Base-by-base conservation (phyloP, 352 stramenopile species). In the Pythium rhizo-oryzae region DNA sequence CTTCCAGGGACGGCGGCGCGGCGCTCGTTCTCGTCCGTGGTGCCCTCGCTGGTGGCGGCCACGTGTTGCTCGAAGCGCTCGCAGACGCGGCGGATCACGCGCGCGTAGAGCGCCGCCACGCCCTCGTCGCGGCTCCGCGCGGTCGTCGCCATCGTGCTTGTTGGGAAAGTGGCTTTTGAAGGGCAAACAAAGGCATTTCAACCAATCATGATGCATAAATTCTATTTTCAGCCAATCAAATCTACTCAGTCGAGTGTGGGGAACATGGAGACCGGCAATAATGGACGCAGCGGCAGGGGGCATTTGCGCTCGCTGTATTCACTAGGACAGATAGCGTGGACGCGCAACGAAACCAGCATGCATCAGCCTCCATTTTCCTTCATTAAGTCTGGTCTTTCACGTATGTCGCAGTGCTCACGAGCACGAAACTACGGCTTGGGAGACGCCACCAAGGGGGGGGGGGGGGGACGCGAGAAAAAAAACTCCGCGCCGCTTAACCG, bases 1-100 rank as follows among this genome's bases (percentile, higher is more conserved):
- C 13, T 2, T 1, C 49, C 37, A 13, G 51, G 50, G 8, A 24
- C 44, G 23, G 50, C 53, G n/a, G 53, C 30, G 8, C 30, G 33
- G 13, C 46, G 39, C 43, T 49, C 65, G 8, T 15, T 16, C 39
- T 50, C 65, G 58, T 81, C 78, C 68, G 80, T 67, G 41, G 75
- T 71, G 37, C 84, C 59, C 13, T 67, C 49, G 24, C 57, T 63
- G 13, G 62, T 53, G 9, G 72, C 63, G 0, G 43, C 35, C 46
- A 77, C 61, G n/a, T 67, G 72, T 25, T 76, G 24, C 58, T 82
- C 61, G 47, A 87, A 87, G 9, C 69, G 68, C 49, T 63, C 58
- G 54, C 81, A 90, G 49, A 90, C 81, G 49, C 83, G 81, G n/a
- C 67, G 64, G 49, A 91, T 85, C 18, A 90, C 77, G 44, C 81